Evolutionary conservation across 176 grass and related monocot species (phyloP).

Genomic region (Aegilops sharonensis): DNA sequence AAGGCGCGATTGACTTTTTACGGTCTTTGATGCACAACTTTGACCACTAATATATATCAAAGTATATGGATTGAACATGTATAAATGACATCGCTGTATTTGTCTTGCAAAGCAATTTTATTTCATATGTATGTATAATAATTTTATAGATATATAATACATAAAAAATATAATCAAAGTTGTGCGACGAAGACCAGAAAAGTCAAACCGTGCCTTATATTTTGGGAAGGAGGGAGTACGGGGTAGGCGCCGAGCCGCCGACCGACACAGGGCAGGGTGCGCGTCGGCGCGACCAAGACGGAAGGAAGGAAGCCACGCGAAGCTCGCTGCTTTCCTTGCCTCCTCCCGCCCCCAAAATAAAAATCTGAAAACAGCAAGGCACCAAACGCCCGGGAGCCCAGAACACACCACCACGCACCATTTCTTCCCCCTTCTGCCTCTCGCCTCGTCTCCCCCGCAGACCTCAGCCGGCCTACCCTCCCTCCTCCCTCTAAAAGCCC

Average conservation of each 20-base stretch:
- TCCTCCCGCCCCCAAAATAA: not conserved
- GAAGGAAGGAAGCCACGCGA: conserved; percentile 35
- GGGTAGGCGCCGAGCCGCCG: conserved; percentile 11
- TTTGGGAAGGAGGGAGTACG: too few relatives aligned
- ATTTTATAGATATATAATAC: too few relatives aligned
- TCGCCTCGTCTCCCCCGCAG: not conserved
- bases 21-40: too few relatives aligned
- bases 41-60: too few relatives aligned
- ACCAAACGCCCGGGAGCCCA: conserved; percentile 16
- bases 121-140: too few relatives aligned
- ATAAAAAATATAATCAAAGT: too few relatives aligned
- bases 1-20: too few relatives aligned
- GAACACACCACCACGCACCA: conserved; percentile 11
- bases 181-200: too few relatives aligned
- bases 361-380: conserved; percentile 48
- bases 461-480: not conserved
- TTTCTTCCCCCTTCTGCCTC: not conserved
- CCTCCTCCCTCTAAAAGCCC: not conserved
- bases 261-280: not conserved
- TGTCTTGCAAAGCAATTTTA: too few relatives aligned
- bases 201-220: too few relatives aligned
- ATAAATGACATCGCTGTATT: too few relatives aligned
- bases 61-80: too few relatives aligned
- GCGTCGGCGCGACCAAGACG: conserved; percentile 3
- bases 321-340: not conserved